Evolutionary conservation across 2,329 filamentous ascomycete genomes (phyloP), one percentile per base, ranked within the genome.

Genomic region (Ceratocystis destructans): DNA sequence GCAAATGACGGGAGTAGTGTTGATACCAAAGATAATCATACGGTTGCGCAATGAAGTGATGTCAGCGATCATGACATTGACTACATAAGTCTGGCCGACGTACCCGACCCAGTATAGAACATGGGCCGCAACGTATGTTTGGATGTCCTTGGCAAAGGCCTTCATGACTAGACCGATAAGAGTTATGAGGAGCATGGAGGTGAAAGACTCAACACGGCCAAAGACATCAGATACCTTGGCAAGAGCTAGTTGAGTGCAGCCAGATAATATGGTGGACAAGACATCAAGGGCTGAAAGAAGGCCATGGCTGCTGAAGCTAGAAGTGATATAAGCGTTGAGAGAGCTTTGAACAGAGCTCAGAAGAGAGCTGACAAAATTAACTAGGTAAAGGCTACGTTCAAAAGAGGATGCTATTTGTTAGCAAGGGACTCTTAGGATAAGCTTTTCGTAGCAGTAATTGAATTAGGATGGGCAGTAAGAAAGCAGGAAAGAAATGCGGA

Each of bases 231-330:
- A 77, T 48, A 80, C 71, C 70, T 81, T 82, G 67, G 79, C 78
- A 66, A 80, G 74, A 12, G 74, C 74, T 5, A 77, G 75, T 46
- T 73, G 73, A 64, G 73, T 74, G 20, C 76, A 74, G 53, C 75
- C 76, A 57, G 74, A 73, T 12, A 79, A 72, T 55, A 78, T 73
- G 62, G 73, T 73, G 64, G 86, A 82, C 15, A 88, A 79, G 31
- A 88, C 84, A 63, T 82, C 76, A 55, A 87, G 82, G 0, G 84
- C 86, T 2, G 84, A 82, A n/a, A 88, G 78, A 44, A 89, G 77
- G 12, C 85, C 86, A 72, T 88, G 87, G 62, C 80, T 78, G 48
- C 77, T 77, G 71, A 88, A 89, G 2, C 81, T 78, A 67, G 84
- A 87, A 1, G 86, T 88, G 37, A 87, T 83, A 74, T 85, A 88